Conservation (phyloP, 306 rosid species). For the Fragaria nilgerrensis region DNA sequence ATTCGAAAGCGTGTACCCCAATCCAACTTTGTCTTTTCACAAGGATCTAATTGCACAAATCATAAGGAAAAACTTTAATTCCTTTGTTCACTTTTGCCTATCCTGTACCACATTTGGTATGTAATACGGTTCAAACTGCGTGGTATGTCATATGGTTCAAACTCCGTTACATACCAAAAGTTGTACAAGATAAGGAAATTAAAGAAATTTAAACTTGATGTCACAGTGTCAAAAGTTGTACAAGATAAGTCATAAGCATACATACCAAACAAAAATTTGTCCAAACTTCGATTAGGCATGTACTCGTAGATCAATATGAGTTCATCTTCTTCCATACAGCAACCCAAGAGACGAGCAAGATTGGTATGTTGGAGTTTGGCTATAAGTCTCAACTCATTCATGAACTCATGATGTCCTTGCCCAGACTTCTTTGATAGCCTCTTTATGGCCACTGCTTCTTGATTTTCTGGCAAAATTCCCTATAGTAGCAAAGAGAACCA, state of each 20-base stretch:
- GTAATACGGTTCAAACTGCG: no score
- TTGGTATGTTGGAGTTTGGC: conserved; percentile 54
- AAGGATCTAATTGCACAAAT: no score
- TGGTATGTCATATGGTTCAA: no score
- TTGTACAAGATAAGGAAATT: no score
- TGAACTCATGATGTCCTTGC: conserved; percentile 50
- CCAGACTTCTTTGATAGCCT: conserved; percentile 43
- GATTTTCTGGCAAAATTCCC: not conserved
- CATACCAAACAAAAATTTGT: conserved; percentile 43
- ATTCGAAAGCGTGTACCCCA: no score
- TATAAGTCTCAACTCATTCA: conserved; percentile 40
- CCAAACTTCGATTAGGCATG: conserved; percentile 50
- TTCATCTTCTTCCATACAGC: conserved; percentile 38
- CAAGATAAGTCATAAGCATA: not conserved
- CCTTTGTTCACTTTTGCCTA: no score
- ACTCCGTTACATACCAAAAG: no score
- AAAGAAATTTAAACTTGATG: no score
- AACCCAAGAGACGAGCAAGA: conserved; percentile 50
- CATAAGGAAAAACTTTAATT: no score
- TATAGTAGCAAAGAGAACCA: not conserved
- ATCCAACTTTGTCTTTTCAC: no score
- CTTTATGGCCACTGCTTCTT: conserved; percentile 41
- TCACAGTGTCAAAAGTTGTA: not conserved
- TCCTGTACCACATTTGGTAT: no score
- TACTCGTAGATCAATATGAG: conserved; percentile 47